Percentiles rank a stretch among this genome's conserved stretches.
These are phyloP conservation scores for Breviolum minutum DNA, from an alignment of 73 alveolate species.

Conservation along the genomic window DNA sequence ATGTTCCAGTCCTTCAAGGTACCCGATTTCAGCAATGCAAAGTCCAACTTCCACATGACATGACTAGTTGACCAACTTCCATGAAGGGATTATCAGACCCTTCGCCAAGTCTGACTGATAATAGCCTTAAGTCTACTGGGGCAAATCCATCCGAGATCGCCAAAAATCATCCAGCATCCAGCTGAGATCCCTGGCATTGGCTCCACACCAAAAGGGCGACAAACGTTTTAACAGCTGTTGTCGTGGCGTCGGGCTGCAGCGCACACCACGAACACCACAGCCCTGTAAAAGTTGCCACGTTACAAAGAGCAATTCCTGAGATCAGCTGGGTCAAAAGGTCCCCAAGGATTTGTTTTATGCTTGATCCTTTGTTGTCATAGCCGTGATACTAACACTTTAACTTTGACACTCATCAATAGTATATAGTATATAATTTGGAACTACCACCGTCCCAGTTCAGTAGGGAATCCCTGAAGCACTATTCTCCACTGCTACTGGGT, in stretches of 20 bases:
- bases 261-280: neutral
- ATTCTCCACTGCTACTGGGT: too few species aligned
- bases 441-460: too few species aligned
- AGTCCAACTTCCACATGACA: neutral
- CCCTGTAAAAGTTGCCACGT: constrained; percentile 65
- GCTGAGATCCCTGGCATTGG: constrained; percentile 24
- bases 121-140: neutral
- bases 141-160: neutral
- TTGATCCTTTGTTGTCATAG: too few species aligned
- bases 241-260: neutral
- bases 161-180: neutral
- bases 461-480: too few species aligned
- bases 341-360: neutral
- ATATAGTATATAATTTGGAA: too few species aligned
- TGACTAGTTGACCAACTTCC: neutral
- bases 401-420: too few species aligned
- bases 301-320: constrained; percentile 58
- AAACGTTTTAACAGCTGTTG: constrained; percentile 45
- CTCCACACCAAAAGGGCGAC: constrained; percentile 59
- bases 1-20: neutral
- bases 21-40: neutral
- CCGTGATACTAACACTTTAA: too few species aligned
- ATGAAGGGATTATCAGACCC: neutral
- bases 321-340: neutral
- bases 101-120: too few species aligned